Evolutionary conservation across 2,329 filamentous ascomycete genomes (phyloP).

Genomic region (Xylaria multiplex): DNA sequence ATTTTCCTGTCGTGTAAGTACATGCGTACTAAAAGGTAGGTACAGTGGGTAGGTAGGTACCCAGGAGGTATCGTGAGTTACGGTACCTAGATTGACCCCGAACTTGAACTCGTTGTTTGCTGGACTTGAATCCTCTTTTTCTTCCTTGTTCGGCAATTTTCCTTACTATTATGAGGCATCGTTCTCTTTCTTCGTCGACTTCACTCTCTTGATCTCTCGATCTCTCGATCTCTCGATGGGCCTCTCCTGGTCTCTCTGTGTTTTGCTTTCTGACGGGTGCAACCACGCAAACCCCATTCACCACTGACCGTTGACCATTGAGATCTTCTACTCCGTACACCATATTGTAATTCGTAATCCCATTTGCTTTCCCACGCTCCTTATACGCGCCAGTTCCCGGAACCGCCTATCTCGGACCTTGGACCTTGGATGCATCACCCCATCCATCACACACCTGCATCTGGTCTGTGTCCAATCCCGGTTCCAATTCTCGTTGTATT

Average conservation of each 20-base stretch:
- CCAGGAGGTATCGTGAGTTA: conserved; percentile 8
- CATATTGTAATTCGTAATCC: conserved; percentile 21
- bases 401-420: conserved; percentile 14
- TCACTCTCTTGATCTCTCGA: neutral
- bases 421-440: conserved; percentile 24
- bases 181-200: conserved; percentile 1
- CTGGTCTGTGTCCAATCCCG: conserved; percentile 27
- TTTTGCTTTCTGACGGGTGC: conserved; percentile 8
- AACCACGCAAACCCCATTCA: neutral
- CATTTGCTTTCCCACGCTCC: neutral
- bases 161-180: neutral
- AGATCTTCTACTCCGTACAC: neutral
- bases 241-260: neutral
- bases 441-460: conserved; percentile 27
- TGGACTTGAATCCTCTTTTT: conserved; percentile 7
- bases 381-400: conserved; percentile 2
- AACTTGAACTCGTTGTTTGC: conserved; percentile 19
- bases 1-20: conserved; percentile 3
- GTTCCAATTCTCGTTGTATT: conserved; percentile 9
- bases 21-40: no score
- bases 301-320: no score
- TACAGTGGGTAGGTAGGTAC: neutral
- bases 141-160: conserved; percentile 11
- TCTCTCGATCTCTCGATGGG: neutral
- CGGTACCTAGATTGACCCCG: conserved; percentile 1